Evolutionary conservation across 768 basidiomycete genomes (phyloP).

Genomic region (Mycena capillaripes): DNA sequence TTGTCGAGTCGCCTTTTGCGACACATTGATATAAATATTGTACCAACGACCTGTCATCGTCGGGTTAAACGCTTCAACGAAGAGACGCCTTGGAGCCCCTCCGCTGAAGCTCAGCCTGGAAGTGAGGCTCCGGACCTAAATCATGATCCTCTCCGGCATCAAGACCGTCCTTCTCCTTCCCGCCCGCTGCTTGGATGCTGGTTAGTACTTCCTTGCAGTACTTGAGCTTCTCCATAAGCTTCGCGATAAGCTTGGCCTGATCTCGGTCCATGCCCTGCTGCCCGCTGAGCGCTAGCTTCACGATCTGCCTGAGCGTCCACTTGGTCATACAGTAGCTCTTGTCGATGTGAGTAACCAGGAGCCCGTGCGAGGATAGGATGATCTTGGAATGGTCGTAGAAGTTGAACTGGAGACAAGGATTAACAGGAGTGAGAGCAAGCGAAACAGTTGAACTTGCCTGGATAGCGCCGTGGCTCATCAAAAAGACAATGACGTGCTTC

Average conservation of each 20-base stretch:
- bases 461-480: conserved; percentile 94
- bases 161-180: conserved; percentile 44
- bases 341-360: conserved; percentile 91
- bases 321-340: conserved; percentile 86
- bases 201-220: conserved; percentile 89
- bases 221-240: conserved; percentile 83
- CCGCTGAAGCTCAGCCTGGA: conserved; percentile 34
- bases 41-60: conserved; percentile 39
- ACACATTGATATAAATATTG: conserved; percentile 30
- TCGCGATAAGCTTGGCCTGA: conserved; percentile 71
- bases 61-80: conserved; percentile 33
- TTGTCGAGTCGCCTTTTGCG: conserved; percentile 37
- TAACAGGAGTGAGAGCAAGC: conserved; percentile 9
- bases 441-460: conserved; percentile 69
- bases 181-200: conserved; percentile 76
- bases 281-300: conserved; percentile 63
- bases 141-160: conserved; percentile 19
- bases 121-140: conserved; percentile 22
- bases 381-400: conserved; percentile 98
- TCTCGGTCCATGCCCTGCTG: conserved; percentile 61
- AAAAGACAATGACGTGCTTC: conserved; percentile 98
- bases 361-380: conserved; percentile 86
- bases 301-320: conserved; percentile 79
- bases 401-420: conserved; percentile 81
- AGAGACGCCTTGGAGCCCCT: conserved; percentile 40